Base-by-base conservation (phyloP, 495 filamentous ascomycete genomes). In the Melanomma pulvis-pyrius region DNA sequence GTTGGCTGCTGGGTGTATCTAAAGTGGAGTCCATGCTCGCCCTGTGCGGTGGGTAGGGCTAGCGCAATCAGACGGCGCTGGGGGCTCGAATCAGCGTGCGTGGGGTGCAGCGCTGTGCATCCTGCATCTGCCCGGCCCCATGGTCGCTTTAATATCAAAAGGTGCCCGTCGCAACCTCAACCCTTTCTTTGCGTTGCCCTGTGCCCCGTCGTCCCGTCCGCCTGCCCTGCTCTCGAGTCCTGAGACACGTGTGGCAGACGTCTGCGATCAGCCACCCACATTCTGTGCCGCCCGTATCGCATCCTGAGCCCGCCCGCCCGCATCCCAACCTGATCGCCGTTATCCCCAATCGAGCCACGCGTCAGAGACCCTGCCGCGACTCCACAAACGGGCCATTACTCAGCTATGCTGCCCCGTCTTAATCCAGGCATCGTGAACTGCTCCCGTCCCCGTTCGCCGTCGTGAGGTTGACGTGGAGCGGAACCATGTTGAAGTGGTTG, bases 21-120 rank as follows among this genome's bases (percentile, higher is more conserved):
- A 49, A 61, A 67, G 64, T 67, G 64, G 64, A 67, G 64, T 55
- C 47, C 9, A 28, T 50, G 48, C 48, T 3, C 17, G 48, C 22
- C 48, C n/a, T 50, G 48, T n/a, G 9, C 21, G n/a, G 48, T 13
- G 21, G 15, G 48, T 24, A 9, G 39, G 19, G 48, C 48, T 25
- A 24, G 48, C 21, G 48, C 48, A 50, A 50, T 50, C 48, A 50
- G 22, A 47, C 6, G 15, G 15, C 44, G 44, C 4, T 22, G 44
- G 44, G 21, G 25, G 48, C 48, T 9, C 21, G 48, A 28, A 24
- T 28, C 48, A 28, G 21, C 15, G 48, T 4, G 21, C 53, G 53
- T 57, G 53, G 53, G 53, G 53, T 57, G 53, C 53, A 57, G 29
- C 5, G 21, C 11, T 50, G 47, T 8, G 15, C 15, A 52, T 52